phyloP scores from a whole-genome alignment of 129 eudicot genomes.

The Centella asiatica region DNA sequence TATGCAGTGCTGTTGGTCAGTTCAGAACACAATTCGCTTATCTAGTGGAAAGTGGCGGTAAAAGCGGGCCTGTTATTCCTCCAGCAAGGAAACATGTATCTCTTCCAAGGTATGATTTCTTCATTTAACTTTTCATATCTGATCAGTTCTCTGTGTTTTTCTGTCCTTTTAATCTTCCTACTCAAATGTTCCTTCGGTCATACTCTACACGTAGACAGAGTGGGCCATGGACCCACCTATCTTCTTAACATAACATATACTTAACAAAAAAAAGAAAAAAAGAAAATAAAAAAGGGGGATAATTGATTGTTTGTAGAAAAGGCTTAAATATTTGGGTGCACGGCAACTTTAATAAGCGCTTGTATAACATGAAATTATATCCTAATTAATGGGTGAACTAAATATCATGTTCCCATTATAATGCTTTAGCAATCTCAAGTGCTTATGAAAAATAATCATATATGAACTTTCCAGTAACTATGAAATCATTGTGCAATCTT shows the following conservation, averaged over 20 bases:
- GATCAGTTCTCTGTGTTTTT: neutral
- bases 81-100: conserved; percentile 67
- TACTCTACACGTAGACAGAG: neutral
- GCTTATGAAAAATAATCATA: no score
- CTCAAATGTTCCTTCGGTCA: neutral
- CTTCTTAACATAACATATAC: no score
- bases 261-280: no score
- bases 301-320: no score
- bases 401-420: no score
- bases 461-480: no score
- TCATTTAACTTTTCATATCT: neutral
- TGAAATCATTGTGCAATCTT: no score
- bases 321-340: no score
- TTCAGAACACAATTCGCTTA: conserved; percentile 77
- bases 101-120: conserved; percentile 44
- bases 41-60: conserved; percentile 71
- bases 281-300: no score
- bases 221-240: no score
- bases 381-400: neutral
- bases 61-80: conserved; percentile 57
- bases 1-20: conserved; percentile 69
- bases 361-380: neutral
- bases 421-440: no score
- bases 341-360: neutral
- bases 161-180: neutral